Evolutionary conservation across 495 filamentous ascomycete species (phyloP).

Genomic region (Penicillium soppii): DNA sequence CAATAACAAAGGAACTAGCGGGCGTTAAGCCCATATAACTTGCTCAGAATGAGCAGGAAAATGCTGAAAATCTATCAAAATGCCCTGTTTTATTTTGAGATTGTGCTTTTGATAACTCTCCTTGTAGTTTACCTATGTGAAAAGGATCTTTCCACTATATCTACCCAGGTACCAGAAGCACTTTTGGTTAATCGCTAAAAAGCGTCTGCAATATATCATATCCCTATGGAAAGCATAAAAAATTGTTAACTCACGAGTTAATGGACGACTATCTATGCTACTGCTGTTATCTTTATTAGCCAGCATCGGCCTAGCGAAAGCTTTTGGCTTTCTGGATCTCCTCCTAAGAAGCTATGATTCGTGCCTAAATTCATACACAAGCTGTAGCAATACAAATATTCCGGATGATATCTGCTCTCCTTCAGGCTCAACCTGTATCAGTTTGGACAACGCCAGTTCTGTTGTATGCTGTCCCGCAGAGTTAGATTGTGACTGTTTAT

Average conservation of each 20-base stretch:
- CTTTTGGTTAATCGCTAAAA: too few species aligned
- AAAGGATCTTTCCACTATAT: too few species aligned
- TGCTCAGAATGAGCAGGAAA: too few species aligned
- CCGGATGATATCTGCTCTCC: conserved; percentile 78
- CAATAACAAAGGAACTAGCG: too few species aligned
- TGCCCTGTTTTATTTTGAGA: too few species aligned
- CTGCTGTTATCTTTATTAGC: conserved; percentile 28
- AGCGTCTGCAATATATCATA: not conserved
- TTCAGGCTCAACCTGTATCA: conserved; percentile 55
- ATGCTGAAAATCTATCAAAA: too few species aligned
- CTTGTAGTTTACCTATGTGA: too few species aligned
- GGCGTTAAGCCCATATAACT: too few species aligned
- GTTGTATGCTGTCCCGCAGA: conserved; percentile 75
- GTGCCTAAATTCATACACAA: conserved; percentile 47
- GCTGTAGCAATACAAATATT: conserved; percentile 54
- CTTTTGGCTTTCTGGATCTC: conserved; percentile 29
- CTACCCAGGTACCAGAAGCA: too few species aligned
- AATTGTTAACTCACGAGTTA: too few species aligned
- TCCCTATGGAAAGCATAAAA: conserved; percentile 18
- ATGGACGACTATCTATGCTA: conserved; percentile 17
- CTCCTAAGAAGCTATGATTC: conserved; percentile 31
- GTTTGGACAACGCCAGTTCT: conserved; percentile 64
- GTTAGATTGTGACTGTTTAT: conserved; percentile 60
- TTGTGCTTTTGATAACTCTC: too few species aligned
- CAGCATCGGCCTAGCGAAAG: conserved; percentile 27